phyloP scores from a whole-genome alignment of 495 filamentous ascomycete species.

The Annulohypoxylon maeteangense region DNA sequence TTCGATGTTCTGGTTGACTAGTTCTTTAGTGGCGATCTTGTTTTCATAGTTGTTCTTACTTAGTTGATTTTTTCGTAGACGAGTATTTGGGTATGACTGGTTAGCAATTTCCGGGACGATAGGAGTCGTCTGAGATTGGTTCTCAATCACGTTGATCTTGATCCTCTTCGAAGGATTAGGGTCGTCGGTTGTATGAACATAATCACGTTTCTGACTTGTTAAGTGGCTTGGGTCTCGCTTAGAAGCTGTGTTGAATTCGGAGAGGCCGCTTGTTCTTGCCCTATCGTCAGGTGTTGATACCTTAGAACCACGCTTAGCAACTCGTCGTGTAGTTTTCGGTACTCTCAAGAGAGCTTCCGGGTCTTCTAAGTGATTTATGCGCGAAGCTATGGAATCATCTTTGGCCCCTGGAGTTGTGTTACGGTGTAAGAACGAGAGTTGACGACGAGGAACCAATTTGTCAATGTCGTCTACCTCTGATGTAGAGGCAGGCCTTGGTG shows the following conservation, averaged over 20 bases:
- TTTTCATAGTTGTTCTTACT: background rate
- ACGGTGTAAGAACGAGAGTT: background rate
- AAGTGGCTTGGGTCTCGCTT: background rate
- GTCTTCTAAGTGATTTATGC: background rate
- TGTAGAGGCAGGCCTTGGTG: constrained; percentile 29
- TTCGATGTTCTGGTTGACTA: background rate
- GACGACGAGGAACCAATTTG: background rate
- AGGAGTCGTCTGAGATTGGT: background rate
- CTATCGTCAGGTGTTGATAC: background rate
- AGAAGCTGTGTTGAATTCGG: background rate
- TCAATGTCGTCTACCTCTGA: constrained; percentile 13
- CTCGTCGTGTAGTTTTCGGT: background rate
- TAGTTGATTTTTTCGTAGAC: background rate
- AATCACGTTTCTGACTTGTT: constrained; percentile 11
- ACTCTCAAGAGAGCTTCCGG: background rate
- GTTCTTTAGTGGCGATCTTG: background rate
- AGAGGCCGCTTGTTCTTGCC: background rate
- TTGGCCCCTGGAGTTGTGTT: background rate
- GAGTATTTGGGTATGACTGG: background rate
- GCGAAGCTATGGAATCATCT: background rate
- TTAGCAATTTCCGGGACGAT: background rate
- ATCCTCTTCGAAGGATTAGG: constrained; percentile 14
- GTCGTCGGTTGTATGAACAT: background rate
- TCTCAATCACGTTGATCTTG: constrained; percentile 25
- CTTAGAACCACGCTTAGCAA: constrained; percentile 34